Percentiles rank a stretch among this genome's conserved stretches.
Evolutionary conservation across 2,329 filamentous ascomycete species (phyloP).

Genomic region (Penicillium corylophilum): DNA sequence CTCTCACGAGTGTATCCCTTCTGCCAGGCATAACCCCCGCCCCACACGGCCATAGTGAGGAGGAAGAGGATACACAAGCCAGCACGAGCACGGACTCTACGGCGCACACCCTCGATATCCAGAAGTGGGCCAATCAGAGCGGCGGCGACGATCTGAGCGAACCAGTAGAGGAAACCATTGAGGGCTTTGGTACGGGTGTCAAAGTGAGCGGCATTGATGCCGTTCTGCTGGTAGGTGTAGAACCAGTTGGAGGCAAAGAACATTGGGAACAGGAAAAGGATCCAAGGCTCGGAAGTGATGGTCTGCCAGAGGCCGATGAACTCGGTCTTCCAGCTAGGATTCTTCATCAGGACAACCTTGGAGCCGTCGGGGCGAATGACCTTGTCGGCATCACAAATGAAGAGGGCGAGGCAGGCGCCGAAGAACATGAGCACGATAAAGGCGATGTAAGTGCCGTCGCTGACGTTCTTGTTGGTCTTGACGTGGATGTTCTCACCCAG

Average conservation of each 20-base stretch:
- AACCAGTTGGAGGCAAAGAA: slow-evolving; percentile 78
- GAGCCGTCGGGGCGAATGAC: slow-evolving; percentile 75
- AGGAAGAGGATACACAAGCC: slow-evolving; percentile 61
- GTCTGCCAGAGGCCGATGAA: slow-evolving; percentile 71
- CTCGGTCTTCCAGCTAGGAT: slow-evolving; percentile 79
- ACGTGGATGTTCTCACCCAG: slow-evolving; percentile 44
- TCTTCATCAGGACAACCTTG: slow-evolving; percentile 79
- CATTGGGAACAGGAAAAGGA: slow-evolving; percentile 75
- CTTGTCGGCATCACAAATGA: slow-evolving; percentile 67
- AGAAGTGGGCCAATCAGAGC: slow-evolving; percentile 68
- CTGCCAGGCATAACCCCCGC: slow-evolving; percentile 76
- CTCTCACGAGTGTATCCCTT: slow-evolving; percentile 54
- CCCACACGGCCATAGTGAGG: slow-evolving; percentile 76
- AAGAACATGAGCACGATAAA: slow-evolving; percentile 76
- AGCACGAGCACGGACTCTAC: slow-evolving; percentile 64
- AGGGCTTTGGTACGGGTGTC: slow-evolving; percentile 69
- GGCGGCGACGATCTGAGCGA: slow-evolving; percentile 73
- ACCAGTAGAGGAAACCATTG: slow-evolving; percentile 73
- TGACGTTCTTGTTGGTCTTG: slow-evolving; percentile 36
- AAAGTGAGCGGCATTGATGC: slow-evolving; percentile 67
- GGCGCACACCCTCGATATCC: slow-evolving; percentile 59
- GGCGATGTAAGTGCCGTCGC: slow-evolving; percentile 76
- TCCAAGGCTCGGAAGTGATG: slow-evolving; percentile 66
- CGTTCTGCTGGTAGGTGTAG: slow-evolving; percentile 74
- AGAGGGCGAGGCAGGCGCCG: slow-evolving; percentile 68